A percentile compares a stretch with the other conserved stretches of the same genome.
These are phyloP conservation scores for Lactarius pseudohatsudake DNA, from an alignment of 768 basidiomycete species.

Conservation along the genomic window DNA sequence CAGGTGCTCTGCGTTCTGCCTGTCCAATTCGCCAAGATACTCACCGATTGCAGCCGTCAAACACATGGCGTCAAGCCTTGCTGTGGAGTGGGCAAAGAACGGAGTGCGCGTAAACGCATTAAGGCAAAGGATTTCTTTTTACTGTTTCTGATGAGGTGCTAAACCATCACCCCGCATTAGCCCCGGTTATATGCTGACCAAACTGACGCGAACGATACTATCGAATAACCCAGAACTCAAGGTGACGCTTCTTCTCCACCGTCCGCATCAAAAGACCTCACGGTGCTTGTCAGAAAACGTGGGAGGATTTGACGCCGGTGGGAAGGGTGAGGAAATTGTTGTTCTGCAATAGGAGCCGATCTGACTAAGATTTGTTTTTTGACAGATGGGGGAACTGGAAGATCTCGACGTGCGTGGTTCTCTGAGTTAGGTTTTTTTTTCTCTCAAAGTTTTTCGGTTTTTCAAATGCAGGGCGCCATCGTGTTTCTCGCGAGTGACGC, in stretches of 20 bases:
- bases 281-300: constrained; percentile 59
- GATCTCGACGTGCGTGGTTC: constrained; percentile 65
- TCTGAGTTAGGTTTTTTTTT: constrained; percentile 29
- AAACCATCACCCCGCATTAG: constrained; percentile 39
- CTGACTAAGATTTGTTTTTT: constrained; percentile 20
- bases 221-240: constrained; percentile 72
- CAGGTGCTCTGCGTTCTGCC: constrained; percentile 48
- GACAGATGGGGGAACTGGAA: constrained; percentile 86
- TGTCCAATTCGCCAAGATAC: not conserved
- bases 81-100: constrained; percentile 94
- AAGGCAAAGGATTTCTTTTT: constrained; percentile 45
- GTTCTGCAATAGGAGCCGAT: constrained; percentile 4
- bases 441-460: not conserved
- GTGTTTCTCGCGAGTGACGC: constrained; percentile 91
- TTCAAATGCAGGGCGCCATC: constrained; percentile 64
- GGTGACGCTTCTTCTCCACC: constrained; percentile 42
- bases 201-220: constrained; percentile 81
- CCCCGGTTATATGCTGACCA: constrained; percentile 94
- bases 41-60: constrained; percentile 62
- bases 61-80: constrained; percentile 90
- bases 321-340: constrained; percentile 57
- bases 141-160: constrained; percentile 16
- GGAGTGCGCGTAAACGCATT: constrained; percentile 83
- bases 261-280: constrained; percentile 12
- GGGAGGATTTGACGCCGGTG: constrained; percentile 86